These are phyloP conservation scores for Phytopythium ostracodes DNA, from an alignment of 352 stramenopile species.

Conservation along the genomic window DNA sequence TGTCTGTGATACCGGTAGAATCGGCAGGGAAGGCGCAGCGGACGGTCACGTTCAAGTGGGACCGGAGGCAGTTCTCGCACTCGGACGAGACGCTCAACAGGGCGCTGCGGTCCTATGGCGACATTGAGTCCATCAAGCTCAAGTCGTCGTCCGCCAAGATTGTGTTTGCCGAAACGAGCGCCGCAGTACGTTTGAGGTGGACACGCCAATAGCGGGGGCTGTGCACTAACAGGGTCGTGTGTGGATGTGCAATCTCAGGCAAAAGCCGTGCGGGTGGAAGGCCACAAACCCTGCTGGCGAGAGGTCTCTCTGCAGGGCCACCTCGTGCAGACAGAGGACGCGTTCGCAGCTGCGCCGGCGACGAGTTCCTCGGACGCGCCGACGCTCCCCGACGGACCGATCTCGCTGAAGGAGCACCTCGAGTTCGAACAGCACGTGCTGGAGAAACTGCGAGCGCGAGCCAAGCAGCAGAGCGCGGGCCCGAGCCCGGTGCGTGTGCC, in stretches of 20 bases:
- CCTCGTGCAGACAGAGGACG: slow-evolving; percentile 55
- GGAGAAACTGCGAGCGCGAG: slow-evolving; percentile 34
- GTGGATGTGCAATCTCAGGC: slow-evolving; percentile 18
- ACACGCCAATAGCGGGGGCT: background rate
- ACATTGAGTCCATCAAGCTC: slow-evolving; percentile 64
- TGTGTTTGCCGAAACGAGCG: slow-evolving; percentile 38
- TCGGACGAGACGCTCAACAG: slow-evolving; percentile 71
- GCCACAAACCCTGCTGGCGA: slow-evolving; percentile 61
- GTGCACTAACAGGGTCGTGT: background rate
- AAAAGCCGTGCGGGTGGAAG: slow-evolving; percentile 61
- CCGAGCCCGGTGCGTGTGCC: slow-evolving; percentile 12
- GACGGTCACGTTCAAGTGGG: slow-evolving; percentile 79
- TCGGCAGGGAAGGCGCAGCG: slow-evolving; percentile 51
- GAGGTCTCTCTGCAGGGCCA: slow-evolving; percentile 73
- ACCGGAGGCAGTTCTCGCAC: slow-evolving; percentile 58
- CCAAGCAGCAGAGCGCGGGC: slow-evolving; percentile 26
- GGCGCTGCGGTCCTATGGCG: slow-evolving; percentile 52
- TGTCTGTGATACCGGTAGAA: background rate
- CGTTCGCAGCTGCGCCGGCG: slow-evolving; percentile 13
- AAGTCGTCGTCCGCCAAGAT: slow-evolving; percentile 70
- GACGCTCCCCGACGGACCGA: slow-evolving; percentile 34
- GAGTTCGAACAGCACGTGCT: slow-evolving; percentile 57
- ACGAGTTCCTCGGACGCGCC: slow-evolving; percentile 7
- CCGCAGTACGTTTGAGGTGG: slow-evolving; percentile 27
- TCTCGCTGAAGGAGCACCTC: slow-evolving; percentile 51